phyloP scores from a whole-genome alignment of 768 basidiomycete species.

The Rhizopogon roseolus region DNA sequence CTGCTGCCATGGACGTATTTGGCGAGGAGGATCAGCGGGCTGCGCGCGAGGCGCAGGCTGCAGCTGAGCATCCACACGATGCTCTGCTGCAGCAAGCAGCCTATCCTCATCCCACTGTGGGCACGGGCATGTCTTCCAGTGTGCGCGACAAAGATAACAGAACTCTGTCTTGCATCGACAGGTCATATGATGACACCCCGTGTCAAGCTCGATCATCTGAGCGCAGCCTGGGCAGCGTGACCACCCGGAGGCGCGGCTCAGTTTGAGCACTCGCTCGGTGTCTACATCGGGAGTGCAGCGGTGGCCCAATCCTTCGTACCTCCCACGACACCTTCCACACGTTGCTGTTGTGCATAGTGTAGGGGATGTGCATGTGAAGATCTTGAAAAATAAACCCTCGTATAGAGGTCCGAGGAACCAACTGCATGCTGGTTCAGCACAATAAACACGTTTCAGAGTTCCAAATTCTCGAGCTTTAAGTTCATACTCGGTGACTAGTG shows the following conservation, averaged over 20 bases:
- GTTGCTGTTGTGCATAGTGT: conserved; percentile 14
- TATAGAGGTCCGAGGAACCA: conserved; percentile 30
- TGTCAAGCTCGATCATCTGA: conserved; percentile 31
- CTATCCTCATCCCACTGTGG: conserved; percentile 59
- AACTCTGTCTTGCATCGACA: conserved; percentile 35
- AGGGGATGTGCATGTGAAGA: conserved; percentile 17
- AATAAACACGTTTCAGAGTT: conserved; percentile 34
- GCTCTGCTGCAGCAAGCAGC: conserved; percentile 35
- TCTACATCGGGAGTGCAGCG: conserved; percentile 19
- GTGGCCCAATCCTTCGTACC: conserved; percentile 19
- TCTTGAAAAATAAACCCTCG: conserved; percentile 18
- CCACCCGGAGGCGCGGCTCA: conserved; percentile 27
- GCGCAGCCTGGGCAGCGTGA: conserved; percentile 35
- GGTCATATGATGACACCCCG: conserved; percentile 37
- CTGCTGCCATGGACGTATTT: not conserved
- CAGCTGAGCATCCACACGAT: conserved; percentile 36
- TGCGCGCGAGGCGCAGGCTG: conserved; percentile 28
- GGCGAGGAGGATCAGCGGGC: conserved; percentile 23
- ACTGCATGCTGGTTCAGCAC: conserved; percentile 29
- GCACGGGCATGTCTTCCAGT: conserved; percentile 64
- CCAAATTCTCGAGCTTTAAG: conserved; percentile 25
- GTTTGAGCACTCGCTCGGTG: conserved; percentile 20
- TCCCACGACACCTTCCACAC: conserved; percentile 21
- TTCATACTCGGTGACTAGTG: conserved; percentile 14
- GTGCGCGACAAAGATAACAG: conserved; percentile 43